A percentile compares a stretch with the other conserved stretches of the same genome.
These are phyloP conservation scores for Piper longum DNA, from an alignment of 164 flowering plant genomes.

Conservation along the genomic window DNA sequence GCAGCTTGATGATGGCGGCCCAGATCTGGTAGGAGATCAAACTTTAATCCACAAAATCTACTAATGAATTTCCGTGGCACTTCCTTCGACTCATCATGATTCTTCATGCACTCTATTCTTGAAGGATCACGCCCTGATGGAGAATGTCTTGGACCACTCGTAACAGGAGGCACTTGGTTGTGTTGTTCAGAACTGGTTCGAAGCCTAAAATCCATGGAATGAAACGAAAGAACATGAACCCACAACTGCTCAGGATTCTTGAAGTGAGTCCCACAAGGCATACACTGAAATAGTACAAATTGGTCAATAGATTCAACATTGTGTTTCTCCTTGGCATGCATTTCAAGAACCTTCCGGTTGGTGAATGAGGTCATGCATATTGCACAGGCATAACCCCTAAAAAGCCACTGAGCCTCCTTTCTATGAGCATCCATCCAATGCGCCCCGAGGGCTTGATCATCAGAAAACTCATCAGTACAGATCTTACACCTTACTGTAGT, in stretches of 20 bases:
- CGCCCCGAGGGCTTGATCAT: constrained; percentile 51
- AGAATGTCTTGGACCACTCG: constrained; percentile 17
- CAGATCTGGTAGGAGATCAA: constrained; percentile 92
- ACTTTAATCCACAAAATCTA: constrained; percentile 78
- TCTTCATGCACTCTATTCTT: constrained; percentile 16
- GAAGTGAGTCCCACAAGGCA: constrained; percentile 74
- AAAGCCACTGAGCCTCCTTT: constrained; percentile 82
- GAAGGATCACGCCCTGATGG: constrained; percentile 9
- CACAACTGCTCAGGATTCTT: constrained; percentile 62
- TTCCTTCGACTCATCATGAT: constrained; percentile 21
- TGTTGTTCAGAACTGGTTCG: constrained; percentile 22
- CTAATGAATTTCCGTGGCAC: constrained; percentile 43
- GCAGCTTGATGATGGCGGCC: constrained; percentile 99
- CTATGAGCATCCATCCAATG: constrained; percentile 82
- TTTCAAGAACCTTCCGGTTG: constrained; percentile 63
- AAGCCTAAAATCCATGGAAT: constrained; percentile 39
- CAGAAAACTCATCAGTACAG: constrained; percentile 45
- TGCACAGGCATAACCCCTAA: constrained; percentile 91
- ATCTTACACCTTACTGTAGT: constrained; percentile 55
- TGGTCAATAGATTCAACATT: constrained; percentile 52
- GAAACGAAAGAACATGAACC: constrained; percentile 68
- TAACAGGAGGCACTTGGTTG: constrained; percentile 3
- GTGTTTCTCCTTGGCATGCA: constrained; percentile 84
- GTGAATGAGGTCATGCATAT: constrained; percentile 82
- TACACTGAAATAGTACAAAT: constrained; percentile 70